phyloP scores from a whole-genome alignment of 306 rosid genomes.

The Glycine latifolia region DNA sequence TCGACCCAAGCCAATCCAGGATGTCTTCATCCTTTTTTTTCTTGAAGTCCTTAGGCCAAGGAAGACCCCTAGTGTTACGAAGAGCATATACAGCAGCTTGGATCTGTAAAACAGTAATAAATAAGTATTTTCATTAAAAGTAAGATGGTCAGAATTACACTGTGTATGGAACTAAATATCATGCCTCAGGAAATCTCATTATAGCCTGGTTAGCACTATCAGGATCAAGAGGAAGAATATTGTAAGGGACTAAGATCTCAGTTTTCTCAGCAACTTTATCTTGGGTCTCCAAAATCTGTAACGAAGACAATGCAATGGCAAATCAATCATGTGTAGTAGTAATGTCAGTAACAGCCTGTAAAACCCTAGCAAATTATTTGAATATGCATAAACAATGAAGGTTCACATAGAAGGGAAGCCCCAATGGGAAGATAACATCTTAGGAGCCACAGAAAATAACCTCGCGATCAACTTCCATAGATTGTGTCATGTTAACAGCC shows the following conservation, averaged over 20 bases:
- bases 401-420: slow-evolving; percentile 1
- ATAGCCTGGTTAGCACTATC: slow-evolving; percentile 95
- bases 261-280: slow-evolving; percentile 95
- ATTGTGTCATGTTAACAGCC: slow-evolving; percentile 94
- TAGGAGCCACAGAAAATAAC: slow-evolving; percentile 49
- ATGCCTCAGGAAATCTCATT: slow-evolving; percentile 94
- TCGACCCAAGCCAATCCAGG: slow-evolving; percentile 95
- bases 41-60: slow-evolving; percentile 90
- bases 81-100: slow-evolving; percentile 90
- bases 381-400: slow-evolving; percentile 18
- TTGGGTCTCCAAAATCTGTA: slow-evolving; percentile 94
- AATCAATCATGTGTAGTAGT: slow-evolving; percentile 10
- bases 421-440: slow-evolving; percentile 5
- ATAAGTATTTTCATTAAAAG: slow-evolving; percentile 34
- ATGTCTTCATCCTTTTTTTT: slow-evolving; percentile 90
- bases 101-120: slow-evolving; percentile 58
- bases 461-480: slow-evolving; percentile 98
- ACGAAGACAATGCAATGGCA: slow-evolving; percentile 24
- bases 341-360: neutral
- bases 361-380: slow-evolving; percentile 17
- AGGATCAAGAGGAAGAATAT: slow-evolving; percentile 99
- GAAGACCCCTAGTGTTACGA: slow-evolving; percentile 96
- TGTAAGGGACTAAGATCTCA: slow-evolving; percentile 86
- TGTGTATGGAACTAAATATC: slow-evolving; percentile 14
- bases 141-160: slow-evolving; percentile 16